Evolutionary conservation across 2,329 filamentous ascomycete species (phyloP).

Genomic region (Colletotrichum echinochloae): DNA sequence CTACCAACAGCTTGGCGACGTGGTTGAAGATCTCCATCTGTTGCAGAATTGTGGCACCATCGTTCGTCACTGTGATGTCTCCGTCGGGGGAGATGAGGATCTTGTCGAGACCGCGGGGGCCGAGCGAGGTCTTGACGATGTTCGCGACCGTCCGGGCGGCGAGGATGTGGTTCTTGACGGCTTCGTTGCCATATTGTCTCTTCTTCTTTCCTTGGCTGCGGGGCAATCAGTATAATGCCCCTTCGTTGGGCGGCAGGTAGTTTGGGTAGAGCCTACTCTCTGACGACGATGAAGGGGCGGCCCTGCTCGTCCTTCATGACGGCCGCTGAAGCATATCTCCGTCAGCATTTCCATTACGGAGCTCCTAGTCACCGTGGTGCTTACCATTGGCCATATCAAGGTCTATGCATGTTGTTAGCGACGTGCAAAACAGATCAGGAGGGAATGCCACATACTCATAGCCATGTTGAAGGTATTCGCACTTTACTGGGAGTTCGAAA

Average conservation of each 20-base stretch:
- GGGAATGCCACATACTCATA: conserved; percentile 43
- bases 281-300: conserved; percentile 95
- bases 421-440: background rate
- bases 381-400: conserved; percentile 87
- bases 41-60: conserved; percentile 95
- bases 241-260: conserved; percentile 20
- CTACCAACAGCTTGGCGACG: conserved; percentile 95
- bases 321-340: conserved; percentile 59
- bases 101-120: conserved; percentile 96
- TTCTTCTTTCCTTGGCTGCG: conserved; percentile 95
- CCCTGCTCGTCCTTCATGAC: conserved; percentile 98
- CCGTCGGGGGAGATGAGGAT: conserved; percentile 98
- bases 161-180: conserved; percentile 97
- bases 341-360: conserved; percentile 38
- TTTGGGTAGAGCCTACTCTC: conserved; percentile 77
- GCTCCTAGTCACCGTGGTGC: conserved; percentile 42
- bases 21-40: conserved; percentile 99
- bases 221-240: conserved; percentile 42
- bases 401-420: conserved; percentile 67
- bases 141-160: conserved; percentile 95
- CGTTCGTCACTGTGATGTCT: conserved; percentile 99
- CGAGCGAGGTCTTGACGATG: conserved; percentile 97
- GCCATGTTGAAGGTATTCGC: conserved; percentile 43
- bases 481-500: conserved; percentile 19
- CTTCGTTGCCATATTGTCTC: conserved; percentile 95